A percentile compares a stretch with the other conserved stretches of the same genome.
Conservation (phyloP, 2,329 filamentous ascomycete species). For the Aspergillus carbonarius region DNA sequence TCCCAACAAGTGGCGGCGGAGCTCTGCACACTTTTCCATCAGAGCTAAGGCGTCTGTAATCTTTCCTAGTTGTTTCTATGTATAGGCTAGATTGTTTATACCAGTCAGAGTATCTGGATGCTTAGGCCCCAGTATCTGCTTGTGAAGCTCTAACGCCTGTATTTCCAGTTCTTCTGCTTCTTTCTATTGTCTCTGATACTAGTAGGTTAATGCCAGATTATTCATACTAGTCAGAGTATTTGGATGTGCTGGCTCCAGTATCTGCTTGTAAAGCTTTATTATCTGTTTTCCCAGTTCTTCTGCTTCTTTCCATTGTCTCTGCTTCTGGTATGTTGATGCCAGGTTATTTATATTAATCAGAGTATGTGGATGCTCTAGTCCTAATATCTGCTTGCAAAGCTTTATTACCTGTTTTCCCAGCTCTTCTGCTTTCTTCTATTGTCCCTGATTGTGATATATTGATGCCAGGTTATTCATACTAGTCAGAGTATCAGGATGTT, state of each 20-base stretch:
- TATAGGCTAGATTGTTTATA: background rate
- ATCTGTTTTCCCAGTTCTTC: background rate
- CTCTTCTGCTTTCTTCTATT: background rate
- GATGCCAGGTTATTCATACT: background rate
- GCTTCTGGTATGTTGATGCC: background rate
- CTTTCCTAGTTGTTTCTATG: background rate
- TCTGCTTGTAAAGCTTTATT: background rate
- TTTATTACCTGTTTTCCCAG: background rate
- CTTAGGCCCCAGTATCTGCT: too few species aligned
- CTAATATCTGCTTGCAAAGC: background rate
- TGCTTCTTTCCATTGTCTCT: background rate
- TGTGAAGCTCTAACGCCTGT: too few species aligned
- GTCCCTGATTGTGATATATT: background rate
- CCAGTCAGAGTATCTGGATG: too few species aligned
- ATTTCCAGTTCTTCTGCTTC: background rate
- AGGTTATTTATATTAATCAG: background rate
- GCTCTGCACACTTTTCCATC: background rate
- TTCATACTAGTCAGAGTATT: background rate
- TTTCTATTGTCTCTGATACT: too few species aligned
- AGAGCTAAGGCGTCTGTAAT: background rate
- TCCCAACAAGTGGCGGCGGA: background rate
- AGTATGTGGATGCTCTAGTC: background rate
- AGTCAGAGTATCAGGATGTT: background rate
- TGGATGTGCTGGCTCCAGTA: background rate
- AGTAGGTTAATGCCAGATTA: background rate